These are phyloP conservation scores for Xylaria digitata DNA, from an alignment of 2,329 filamentous ascomycete species.

Conservation along the genomic window DNA sequence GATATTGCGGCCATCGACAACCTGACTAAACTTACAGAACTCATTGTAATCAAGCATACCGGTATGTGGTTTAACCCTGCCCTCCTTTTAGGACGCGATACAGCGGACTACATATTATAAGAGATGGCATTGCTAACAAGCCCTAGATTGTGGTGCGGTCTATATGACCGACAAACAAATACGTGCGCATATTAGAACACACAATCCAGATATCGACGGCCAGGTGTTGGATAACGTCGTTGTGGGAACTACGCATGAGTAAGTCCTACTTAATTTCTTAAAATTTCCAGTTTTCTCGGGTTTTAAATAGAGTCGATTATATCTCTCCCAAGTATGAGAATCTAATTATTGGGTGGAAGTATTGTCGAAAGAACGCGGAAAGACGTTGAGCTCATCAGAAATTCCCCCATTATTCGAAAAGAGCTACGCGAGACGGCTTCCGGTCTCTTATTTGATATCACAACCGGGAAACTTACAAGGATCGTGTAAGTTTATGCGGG, in stretches of 20 bases:
- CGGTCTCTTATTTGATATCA: slow-evolving; percentile 18
- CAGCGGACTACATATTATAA: background rate
- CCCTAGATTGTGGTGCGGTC: slow-evolving; percentile 26
- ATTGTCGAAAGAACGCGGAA: slow-evolving; percentile 12
- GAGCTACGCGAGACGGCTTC: slow-evolving; percentile 8
- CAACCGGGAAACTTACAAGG: slow-evolving; percentile 17
- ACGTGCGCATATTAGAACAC: slow-evolving; percentile 18
- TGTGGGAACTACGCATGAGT: slow-evolving; percentile 17
- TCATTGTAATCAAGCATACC: slow-evolving; percentile 29
- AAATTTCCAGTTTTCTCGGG: no score
- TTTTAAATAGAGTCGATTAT: background rate
- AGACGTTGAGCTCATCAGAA: slow-evolving; percentile 13
- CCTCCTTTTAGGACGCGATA: background rate
- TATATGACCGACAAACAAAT: slow-evolving; percentile 23
- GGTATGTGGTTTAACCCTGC: no score
- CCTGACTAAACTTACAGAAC: slow-evolving; percentile 12
- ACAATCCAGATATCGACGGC: slow-evolving; percentile 19
- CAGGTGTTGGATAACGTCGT: slow-evolving; percentile 8
- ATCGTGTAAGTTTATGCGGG: slow-evolving; percentile 1
- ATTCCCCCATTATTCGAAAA: slow-evolving; percentile 16
- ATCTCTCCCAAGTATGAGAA: no score
- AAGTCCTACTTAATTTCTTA: background rate
- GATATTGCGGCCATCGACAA: slow-evolving; percentile 26
- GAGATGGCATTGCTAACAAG: background rate
- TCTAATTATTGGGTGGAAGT: background rate